A percentile compares a stretch with the other conserved stretches of the same genome.
Conservation (phyloP, 345 rosid species). For the Carallia pectinifolia region DNA sequence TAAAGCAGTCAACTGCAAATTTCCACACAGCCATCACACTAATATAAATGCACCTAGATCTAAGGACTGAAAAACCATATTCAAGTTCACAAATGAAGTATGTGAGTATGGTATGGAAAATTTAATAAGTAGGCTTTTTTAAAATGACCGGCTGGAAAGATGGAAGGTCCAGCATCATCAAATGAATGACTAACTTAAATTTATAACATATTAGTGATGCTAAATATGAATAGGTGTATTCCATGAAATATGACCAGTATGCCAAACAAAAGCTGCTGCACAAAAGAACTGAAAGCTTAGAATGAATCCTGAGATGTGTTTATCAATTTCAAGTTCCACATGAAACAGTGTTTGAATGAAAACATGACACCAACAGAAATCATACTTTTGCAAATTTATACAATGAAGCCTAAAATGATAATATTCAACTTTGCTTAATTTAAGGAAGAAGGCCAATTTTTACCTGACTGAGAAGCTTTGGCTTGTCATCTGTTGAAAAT, state of each 20-base stretch:
- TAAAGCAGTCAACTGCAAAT: constrained; percentile 76
- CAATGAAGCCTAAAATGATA: constrained; percentile 6
- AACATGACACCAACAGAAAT: neutral
- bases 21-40: constrained; percentile 12
- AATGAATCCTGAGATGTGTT: neutral
- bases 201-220: neutral
- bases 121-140: too few relatives aligned
- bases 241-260: neutral
- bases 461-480: constrained; percentile 93
- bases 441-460: constrained; percentile 14
- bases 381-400: neutral
- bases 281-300: neutral
- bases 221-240: neutral
- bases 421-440: neutral
- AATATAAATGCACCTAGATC: neutral
- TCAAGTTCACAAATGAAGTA: too few relatives aligned
- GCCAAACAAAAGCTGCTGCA: neutral
- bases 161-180: too few relatives aligned
- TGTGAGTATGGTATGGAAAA: too few relatives aligned
- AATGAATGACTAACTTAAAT: too few relatives aligned
- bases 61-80: neutral
- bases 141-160: too few relatives aligned
- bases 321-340: neutral
- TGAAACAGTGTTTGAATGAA: neutral
- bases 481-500: constrained; percentile 87